Conservation (phyloP, 2,329 filamentous ascomycete species). For the Mariannaea elegans region DNA sequence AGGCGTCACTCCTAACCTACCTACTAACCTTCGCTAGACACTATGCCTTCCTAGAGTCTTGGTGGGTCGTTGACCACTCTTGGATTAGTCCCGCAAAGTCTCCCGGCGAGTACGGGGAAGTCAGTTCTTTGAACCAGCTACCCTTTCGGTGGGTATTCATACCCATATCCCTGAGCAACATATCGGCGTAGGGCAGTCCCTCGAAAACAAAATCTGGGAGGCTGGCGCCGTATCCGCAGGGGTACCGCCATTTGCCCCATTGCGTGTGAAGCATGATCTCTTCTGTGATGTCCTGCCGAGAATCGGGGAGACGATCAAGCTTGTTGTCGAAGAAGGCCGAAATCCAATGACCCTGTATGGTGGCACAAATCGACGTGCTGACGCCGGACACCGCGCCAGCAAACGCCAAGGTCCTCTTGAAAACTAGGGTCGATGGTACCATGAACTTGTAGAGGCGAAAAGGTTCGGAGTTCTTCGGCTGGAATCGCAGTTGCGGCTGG, state of each 20-base stretch:
- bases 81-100: constrained; percentile 33
- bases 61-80: too few relatives aligned
- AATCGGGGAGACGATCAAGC: constrained; percentile 46
- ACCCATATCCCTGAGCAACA: constrained; percentile 71
- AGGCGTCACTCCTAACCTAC: too few relatives aligned
- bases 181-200: constrained; percentile 64
- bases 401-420: constrained; percentile 42
- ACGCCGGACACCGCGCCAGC: constrained; percentile 44
- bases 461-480: constrained; percentile 24
- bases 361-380: constrained; percentile 43
- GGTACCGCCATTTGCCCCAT: constrained; percentile 74
- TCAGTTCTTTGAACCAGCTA: constrained; percentile 9
- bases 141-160: constrained; percentile 49
- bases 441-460: constrained; percentile 38
- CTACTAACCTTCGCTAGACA: too few relatives aligned
- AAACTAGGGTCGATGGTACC: constrained; percentile 26
- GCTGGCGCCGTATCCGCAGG: constrained; percentile 67
- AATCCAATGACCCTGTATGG: constrained; percentile 59
- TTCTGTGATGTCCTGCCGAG: constrained; percentile 52
- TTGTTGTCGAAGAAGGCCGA: constrained; percentile 63
- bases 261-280: constrained; percentile 70
- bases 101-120: constrained; percentile 17
- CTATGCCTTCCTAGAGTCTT: too few relatives aligned
- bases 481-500: constrained; percentile 25
- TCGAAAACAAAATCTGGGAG: constrained; percentile 79